phyloP scores from a whole-genome alignment of 2,329 filamentous ascomycete species.

The Talaromyces sp. region DNA sequence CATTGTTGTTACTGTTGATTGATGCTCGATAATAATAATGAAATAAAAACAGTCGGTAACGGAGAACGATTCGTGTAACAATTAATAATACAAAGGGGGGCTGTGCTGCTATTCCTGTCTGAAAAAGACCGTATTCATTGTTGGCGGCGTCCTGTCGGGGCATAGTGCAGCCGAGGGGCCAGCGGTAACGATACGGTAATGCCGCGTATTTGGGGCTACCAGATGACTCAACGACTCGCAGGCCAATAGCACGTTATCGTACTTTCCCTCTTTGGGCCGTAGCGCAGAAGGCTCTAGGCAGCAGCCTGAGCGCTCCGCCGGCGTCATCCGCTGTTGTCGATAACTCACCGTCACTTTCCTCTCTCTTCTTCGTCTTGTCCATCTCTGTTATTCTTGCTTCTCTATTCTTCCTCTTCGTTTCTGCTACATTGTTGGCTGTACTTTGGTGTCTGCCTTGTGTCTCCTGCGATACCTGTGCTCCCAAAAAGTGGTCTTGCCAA shows the following conservation, averaged over 20 bases:
- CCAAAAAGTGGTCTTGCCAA: not conserved
- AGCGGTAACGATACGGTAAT: not conserved
- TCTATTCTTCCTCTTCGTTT: not conserved
- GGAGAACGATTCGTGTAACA: not conserved
- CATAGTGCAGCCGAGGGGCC: not conserved
- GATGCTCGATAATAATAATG: not conserved
- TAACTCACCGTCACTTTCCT: not conserved
- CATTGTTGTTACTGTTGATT: too few relatives aligned
- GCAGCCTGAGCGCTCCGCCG: not conserved
- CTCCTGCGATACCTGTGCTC: not conserved
- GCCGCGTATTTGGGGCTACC: not conserved
- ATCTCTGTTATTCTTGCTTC: not conserved
- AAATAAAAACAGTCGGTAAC: not conserved
- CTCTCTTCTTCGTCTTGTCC: not conserved
- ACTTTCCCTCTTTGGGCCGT: not conserved
- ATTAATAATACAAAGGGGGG: not conserved
- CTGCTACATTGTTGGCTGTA: not conserved
- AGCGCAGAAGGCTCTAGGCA: not conserved
- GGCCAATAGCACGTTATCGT: not conserved
- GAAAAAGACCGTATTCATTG: not conserved
- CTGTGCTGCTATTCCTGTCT: not conserved
- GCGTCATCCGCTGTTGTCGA: not conserved
- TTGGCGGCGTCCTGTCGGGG: not conserved
- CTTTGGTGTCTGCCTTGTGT: not conserved
- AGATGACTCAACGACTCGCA: not conserved